Evolutionary conservation across 768 basidiomycete genomes (phyloP).

Genomic region (Lactarius psammicola): DNA sequence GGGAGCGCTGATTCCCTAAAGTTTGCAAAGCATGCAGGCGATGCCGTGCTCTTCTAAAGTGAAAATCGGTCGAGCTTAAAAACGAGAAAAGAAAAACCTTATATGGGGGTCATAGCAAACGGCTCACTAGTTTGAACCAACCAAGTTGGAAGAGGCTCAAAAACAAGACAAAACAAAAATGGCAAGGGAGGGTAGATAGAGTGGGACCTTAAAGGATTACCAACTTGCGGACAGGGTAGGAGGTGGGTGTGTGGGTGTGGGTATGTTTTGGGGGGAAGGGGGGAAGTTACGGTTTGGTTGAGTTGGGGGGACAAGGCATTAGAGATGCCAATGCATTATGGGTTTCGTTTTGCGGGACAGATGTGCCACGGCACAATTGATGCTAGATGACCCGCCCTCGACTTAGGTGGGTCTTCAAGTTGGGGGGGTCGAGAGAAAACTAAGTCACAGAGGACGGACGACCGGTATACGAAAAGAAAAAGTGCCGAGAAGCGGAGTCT

Average conservation of each 20-base stretch:
- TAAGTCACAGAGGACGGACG: not conserved
- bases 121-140: not conserved
- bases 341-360: not conserved
- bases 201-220: not conserved
- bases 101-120: not conserved
- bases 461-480: not conserved
- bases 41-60: not conserved
- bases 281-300: not conserved
- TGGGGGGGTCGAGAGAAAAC: not conserved
- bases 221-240: not conserved
- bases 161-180: not conserved
- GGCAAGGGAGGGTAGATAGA: not conserved
- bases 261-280: not conserved
- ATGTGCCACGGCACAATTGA: not conserved
- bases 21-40: not conserved
- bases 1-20: not conserved
- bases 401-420: not conserved
- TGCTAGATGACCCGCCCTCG: not conserved
- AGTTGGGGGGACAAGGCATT: not conserved
- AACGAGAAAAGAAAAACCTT: not conserved
- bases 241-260: not conserved
- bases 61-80: not conserved
- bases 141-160: not conserved
- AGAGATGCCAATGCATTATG: not conserved
- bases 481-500: conserved; percentile 4